phyloP scores from a whole-genome alignment of 345 rosid species.

The sweet orange (Citrus sinensis) region DNA sequence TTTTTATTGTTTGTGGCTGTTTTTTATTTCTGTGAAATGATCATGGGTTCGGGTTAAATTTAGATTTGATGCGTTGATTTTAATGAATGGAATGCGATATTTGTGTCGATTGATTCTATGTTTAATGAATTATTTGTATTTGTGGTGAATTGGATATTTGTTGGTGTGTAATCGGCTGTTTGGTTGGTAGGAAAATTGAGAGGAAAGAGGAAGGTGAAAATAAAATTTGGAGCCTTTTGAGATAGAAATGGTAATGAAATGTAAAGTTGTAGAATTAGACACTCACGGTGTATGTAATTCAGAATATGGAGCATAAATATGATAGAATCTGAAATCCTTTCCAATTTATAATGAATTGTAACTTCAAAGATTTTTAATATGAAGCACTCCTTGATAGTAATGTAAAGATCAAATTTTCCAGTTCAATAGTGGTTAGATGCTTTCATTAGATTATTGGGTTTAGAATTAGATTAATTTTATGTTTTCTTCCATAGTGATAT shows the following conservation, averaged over 20 bases:
- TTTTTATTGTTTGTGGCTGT: not conserved
- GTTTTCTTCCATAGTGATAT: no score
- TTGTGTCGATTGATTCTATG: slow-evolving; percentile 4
- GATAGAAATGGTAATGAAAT: not conserved
- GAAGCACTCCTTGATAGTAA: not conserved
- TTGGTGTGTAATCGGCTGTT: not conserved
- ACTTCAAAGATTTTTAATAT: not conserved
- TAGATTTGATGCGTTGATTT: not conserved
- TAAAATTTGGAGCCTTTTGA: not conserved
- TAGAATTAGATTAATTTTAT: no score
- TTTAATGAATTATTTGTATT: slow-evolving; percentile 10
- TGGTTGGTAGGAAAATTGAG: not conserved
- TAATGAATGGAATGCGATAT: not conserved
- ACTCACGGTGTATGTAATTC: not conserved
- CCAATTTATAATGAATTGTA: not conserved
- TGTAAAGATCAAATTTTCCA: not conserved
- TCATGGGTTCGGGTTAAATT: not conserved
- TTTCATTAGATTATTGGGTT: no score
- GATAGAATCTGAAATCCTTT: not conserved
- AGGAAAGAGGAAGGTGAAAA: not conserved
- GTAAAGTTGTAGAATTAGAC: not conserved
- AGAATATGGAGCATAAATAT: not conserved
- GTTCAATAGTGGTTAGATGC: not conserved
- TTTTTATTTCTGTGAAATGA: not conserved
- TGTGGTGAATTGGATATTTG: not conserved